phyloP scores from a whole-genome alignment of 2,329 filamentous ascomycete genomes.

The Epicoccum sorghinum region DNA sequence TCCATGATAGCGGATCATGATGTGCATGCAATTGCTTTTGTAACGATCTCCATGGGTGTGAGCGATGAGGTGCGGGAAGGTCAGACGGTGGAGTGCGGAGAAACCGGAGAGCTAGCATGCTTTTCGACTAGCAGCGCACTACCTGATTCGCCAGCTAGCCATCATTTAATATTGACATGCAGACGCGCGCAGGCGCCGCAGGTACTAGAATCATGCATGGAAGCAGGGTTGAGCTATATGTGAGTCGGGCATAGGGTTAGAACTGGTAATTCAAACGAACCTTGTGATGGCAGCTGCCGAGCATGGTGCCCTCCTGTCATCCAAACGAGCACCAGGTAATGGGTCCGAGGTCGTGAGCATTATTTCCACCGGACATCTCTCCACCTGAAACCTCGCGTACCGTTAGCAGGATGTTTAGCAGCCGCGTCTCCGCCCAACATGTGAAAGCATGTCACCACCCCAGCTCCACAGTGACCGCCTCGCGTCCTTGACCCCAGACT shows the following conservation, averaged over 20 bases:
- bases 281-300: conserved; percentile 9
- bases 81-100: conserved; percentile 18
- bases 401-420: neutral
- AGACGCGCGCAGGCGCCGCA: conserved; percentile 13
- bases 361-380: conserved; percentile 1
- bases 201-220: conserved; percentile 18
- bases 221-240: conserved; percentile 12
- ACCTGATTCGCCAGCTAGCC: conserved; percentile 7
- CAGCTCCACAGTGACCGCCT: conserved; percentile 2
- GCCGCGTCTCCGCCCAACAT: neutral
- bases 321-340: neutral
- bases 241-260: conserved; percentile 11
- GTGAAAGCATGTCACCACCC: conserved; percentile 4
- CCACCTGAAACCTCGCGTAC: neutral
- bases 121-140: conserved; percentile 1
- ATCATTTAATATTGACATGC: conserved; percentile 8
- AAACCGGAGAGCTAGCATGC: conserved; percentile 14
- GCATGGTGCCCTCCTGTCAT: conserved; percentile 3
- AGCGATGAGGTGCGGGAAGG: conserved; percentile 16
- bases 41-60: conserved; percentile 11
- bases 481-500: neutral
- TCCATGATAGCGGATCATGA: conserved; percentile 36
- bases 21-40: conserved; percentile 18
- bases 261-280: conserved; percentile 17
- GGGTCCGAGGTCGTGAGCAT: neutral